phyloP scores from a whole-genome alignment of 208 protist species.

The Crithidia bombi region DNA sequence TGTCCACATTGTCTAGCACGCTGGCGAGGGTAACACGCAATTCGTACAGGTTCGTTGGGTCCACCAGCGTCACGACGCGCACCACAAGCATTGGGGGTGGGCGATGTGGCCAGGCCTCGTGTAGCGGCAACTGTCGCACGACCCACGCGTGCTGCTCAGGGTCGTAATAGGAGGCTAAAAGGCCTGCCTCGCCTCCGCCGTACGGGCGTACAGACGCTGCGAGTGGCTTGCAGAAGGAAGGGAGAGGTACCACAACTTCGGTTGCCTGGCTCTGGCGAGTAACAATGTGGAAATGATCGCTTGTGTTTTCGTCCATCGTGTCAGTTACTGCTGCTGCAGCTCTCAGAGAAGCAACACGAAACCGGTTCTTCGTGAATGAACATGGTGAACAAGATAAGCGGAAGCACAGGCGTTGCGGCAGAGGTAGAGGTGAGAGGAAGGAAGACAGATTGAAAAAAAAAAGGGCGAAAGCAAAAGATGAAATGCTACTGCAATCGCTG shows the following conservation, averaged over 20 bases:
- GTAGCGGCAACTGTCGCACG: conserved; percentile 48
- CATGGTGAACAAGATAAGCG: no score
- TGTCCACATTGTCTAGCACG: conserved; percentile 31
- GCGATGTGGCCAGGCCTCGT: conserved; percentile 25
- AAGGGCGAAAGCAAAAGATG: no score
- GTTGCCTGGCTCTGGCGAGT: conserved; percentile 32
- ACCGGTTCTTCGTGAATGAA: no score
- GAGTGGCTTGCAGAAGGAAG: conserved; percentile 45
- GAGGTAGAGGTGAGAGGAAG: no score
- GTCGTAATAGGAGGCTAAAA: conserved; percentile 68
- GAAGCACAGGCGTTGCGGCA: no score
- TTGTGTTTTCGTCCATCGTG: background rate
- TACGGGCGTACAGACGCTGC: conserved; percentile 33
- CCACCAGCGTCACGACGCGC: conserved; percentile 47
- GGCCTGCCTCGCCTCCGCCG: conserved; percentile 34
- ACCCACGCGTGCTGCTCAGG: conserved; percentile 53
- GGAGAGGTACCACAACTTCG: conserved; percentile 41
- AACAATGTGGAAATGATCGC: conserved; percentile 34
- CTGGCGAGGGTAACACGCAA: conserved; percentile 42
- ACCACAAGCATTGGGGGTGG: conserved; percentile 33
- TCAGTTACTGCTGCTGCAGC: background rate
- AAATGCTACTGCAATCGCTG: no score
- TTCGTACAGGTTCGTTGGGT: conserved; percentile 50
- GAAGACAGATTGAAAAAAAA: no score
- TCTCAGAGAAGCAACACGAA: no score